Conservation (phyloP, 2,329 filamentous ascomycete genomes). For the Neoscytalidium dimidiatum region DNA sequence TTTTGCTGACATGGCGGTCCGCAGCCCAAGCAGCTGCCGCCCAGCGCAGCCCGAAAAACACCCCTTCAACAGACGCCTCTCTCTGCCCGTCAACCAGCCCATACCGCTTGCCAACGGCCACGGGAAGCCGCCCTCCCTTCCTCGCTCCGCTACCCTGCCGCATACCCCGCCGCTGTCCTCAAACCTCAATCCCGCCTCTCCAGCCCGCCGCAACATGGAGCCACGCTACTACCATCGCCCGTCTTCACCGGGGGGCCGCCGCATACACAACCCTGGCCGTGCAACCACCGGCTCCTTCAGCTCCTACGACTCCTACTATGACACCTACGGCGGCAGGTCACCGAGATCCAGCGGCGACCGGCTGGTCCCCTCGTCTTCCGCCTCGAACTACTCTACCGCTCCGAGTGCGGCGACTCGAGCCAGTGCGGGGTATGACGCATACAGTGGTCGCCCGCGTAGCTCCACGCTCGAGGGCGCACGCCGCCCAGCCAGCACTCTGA, state of each 20-base stretch:
- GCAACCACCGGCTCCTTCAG: conserved; percentile 42
- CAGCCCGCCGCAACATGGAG: conserved; percentile 23
- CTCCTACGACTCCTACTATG: conserved; percentile 34
- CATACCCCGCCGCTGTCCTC: conserved; percentile 22
- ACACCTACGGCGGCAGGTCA: conserved; percentile 29
- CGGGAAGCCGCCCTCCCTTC: conserved; percentile 11
- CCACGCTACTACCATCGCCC: conserved; percentile 27
- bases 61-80: conserved; percentile 22
- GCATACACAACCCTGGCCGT: conserved; percentile 34
- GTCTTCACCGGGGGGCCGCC: conserved; percentile 34
- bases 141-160: conserved; percentile 25
- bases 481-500: conserved; percentile 39
- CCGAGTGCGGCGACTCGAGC: conserved; percentile 30
- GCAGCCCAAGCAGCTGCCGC: conserved; percentile 34
- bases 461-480: conserved; percentile 42
- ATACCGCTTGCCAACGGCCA: conserved; percentile 27
- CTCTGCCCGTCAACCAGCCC: conserved; percentile 21
- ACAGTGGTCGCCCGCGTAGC: conserved; percentile 47
- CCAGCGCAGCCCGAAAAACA: conserved; percentile 21
- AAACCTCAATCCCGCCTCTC: conserved; percentile 1
- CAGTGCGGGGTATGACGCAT: conserved; percentile 44
- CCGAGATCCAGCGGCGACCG: conserved; percentile 38
- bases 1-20: conserved; percentile 27
- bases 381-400: conserved; percentile 45
- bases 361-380: conserved; percentile 22